Evolutionary conservation across 371 early-diverging fungal species (phyloP).

Genomic region (Mortierella sp.): DNA sequence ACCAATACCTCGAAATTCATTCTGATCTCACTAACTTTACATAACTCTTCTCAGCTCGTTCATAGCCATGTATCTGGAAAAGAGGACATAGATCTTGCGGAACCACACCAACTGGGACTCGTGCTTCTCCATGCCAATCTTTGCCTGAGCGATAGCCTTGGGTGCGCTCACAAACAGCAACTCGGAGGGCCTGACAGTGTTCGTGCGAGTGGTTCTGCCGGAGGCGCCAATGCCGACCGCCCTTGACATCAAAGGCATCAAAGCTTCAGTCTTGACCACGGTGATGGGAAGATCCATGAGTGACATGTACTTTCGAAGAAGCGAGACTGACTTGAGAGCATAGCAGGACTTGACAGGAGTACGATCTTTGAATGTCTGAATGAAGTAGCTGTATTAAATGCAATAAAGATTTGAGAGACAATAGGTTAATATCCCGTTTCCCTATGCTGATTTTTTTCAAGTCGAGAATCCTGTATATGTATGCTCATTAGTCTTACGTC

Average conservation of each 20-base stretch:
- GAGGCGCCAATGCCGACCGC: constrained; percentile 21
- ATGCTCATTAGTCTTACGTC: constrained; percentile 60
- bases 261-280: constrained; percentile 38
- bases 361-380: constrained; percentile 50
- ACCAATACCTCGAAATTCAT: background rate
- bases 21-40: constrained; percentile 7
- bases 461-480: background rate
- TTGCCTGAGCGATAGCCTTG: constrained; percentile 52
- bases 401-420: background rate
- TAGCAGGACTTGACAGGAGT: constrained; percentile 61
- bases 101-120: constrained; percentile 96
- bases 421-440: background rate
- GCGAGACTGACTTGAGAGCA: constrained; percentile 70
- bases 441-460: too few relatives aligned
- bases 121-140: constrained; percentile 90
- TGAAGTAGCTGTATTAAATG: constrained; percentile 35
- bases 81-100: constrained; percentile 91
- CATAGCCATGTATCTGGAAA: constrained; percentile 95
- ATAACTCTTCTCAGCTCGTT: constrained; percentile 71
- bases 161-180: constrained; percentile 70
- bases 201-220: constrained; percentile 3
- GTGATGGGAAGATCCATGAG: constrained; percentile 66
- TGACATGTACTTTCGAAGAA: constrained; percentile 85
- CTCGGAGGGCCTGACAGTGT: constrained; percentile 21
- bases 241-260: constrained; percentile 37